A percentile compares a stretch with the other conserved stretches of the same genome.
phyloP scores from a whole-genome alignment of 2,329 filamentous ascomycete genomes.

The Exophiala viscosa region DNA sequence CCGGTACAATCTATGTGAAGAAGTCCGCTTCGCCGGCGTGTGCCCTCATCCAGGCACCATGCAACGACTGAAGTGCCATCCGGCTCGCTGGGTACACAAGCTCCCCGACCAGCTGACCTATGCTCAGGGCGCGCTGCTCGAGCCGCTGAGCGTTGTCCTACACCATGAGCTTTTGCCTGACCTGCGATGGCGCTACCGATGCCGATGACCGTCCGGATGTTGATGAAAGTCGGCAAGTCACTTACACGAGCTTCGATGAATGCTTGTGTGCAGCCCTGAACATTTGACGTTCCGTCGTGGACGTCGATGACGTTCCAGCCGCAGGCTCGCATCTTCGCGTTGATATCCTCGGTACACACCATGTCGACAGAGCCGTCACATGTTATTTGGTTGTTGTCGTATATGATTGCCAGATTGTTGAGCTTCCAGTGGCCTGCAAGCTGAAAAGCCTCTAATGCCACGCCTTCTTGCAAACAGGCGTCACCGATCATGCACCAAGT shows the following conservation, averaged over 20 bases:
- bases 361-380: conserved; percentile 57
- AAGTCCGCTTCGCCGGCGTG: conserved; percentile 59
- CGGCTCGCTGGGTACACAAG: conserved; percentile 57
- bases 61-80: conserved; percentile 59
- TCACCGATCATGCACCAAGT: conserved; percentile 58
- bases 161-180: conserved; percentile 56
- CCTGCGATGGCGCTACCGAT: conserved; percentile 48
- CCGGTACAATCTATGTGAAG: conserved; percentile 46
- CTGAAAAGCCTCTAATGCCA: conserved; percentile 55
- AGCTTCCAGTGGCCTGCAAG: conserved; percentile 55
- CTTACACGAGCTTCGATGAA: conserved; percentile 38
- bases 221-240: conserved; percentile 54
- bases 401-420: conserved; percentile 56
- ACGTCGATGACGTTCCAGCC: conserved; percentile 57
- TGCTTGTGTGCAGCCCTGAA: conserved; percentile 46
- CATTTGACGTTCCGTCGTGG: conserved; percentile 51
- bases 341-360: conserved; percentile 55
- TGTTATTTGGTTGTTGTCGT: conserved; percentile 60
- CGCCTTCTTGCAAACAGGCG: conserved; percentile 58
- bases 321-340: conserved; percentile 55
- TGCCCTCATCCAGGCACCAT: conserved; percentile 57
- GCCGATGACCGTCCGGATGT: conserved; percentile 53
- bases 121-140: conserved; percentile 60
- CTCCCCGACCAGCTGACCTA: conserved; percentile 56
- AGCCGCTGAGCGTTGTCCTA: conserved; percentile 61